These are phyloP conservation scores for Kodamaea restingae DNA, from an alignment of 805 yeast genomes.

Conservation along the genomic window DNA sequence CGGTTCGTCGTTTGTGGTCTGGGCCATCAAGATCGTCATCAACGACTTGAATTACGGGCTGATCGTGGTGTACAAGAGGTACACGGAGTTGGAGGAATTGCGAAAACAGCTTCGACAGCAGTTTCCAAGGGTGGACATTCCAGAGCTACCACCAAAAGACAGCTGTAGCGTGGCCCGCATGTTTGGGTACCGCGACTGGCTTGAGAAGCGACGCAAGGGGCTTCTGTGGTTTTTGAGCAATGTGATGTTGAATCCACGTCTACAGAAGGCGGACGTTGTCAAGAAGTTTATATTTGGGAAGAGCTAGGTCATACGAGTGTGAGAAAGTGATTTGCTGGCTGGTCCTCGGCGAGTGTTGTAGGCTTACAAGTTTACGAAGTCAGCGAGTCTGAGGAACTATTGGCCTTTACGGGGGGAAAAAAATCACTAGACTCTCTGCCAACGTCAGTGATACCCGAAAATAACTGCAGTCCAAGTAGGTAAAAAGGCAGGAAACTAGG, in stretches of 20 bases:
- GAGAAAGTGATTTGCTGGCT: too few relatives aligned
- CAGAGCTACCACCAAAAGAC: slow-evolving; percentile 51
- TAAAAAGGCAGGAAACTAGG: too few relatives aligned
- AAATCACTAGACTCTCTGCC: too few relatives aligned
- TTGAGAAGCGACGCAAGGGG: slow-evolving; percentile 52
- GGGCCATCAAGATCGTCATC: slow-evolving; percentile 36
- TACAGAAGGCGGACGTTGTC: slow-evolving; percentile 35
- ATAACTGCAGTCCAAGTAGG: too few relatives aligned
- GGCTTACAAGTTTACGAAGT: too few relatives aligned
- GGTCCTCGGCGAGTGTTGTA: too few relatives aligned
- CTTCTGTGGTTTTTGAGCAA: slow-evolving; percentile 58
- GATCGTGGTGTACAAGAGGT: slow-evolving; percentile 53
- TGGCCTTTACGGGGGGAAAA: too few relatives aligned
- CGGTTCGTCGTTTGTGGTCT: slow-evolving; percentile 35
- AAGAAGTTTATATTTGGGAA: slow-evolving; percentile 32
- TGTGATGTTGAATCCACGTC: slow-evolving; percentile 48
- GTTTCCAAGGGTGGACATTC: slow-evolving; percentile 43
- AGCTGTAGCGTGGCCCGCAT: slow-evolving; percentile 35
- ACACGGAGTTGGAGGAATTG: slow-evolving; percentile 57
- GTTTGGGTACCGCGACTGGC: slow-evolving; percentile 42
- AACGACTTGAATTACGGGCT: slow-evolving; percentile 36
- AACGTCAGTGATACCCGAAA: too few relatives aligned
- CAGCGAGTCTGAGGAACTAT: too few relatives aligned
- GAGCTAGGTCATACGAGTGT: neutral
- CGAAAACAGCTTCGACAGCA: slow-evolving; percentile 33